Base-by-base conservation (phyloP, 352 stramenopile genomes). In the Discostella stelligera region DNA sequence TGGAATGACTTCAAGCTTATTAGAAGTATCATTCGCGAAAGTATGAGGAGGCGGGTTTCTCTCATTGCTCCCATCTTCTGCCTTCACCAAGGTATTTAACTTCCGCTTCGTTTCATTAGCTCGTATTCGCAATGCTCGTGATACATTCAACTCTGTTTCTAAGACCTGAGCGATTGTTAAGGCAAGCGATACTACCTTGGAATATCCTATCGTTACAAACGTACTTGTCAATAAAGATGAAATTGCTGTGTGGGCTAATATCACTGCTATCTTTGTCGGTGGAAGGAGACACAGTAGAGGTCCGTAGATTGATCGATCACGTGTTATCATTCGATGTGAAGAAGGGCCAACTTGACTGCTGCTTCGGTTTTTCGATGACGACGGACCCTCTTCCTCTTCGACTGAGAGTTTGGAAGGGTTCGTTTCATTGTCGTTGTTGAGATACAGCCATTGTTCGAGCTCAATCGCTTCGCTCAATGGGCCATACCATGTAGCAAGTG, bases 211-310 rank as follows among this genome's bases (percentile, higher is more conserved):
- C 60, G 62, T 69, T 25, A 73, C 54, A 16, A 79, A 39, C 61
- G 62, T 69, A 59, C 78, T 74, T 32, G 56, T 37, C 48, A 93
- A 65, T 13, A 77, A 69, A 61, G 85, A 63, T 20, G 83, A 89
- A 5, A 92, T 77, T 41, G 87, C 83, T 27, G 86, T 82, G 62
- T 95, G 89, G 37, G 91, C 78, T 11, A 87, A 37, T 66, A 96
- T 87, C 30, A 95, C 86, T n/a, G 92, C 88, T 54, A 96, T 82
- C 66, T 96, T 95, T 62, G 89, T 82, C 16, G 90, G 74, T 62
- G 85, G 84, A 8, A 96, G 67, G 0, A 90, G 70, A 68, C 92
- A 90, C 0, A 96, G 66, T 48, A 93, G 87, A 4, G 89, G 89
- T 13, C 91, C 91, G 66, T 94, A 95, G 13, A 74, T 56, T 56